Evolutionary conservation across 371 early-diverging fungal genomes (phyloP), one percentile per base, ranked within the genome.

Genomic region (Mucor circinelloides): DNA sequence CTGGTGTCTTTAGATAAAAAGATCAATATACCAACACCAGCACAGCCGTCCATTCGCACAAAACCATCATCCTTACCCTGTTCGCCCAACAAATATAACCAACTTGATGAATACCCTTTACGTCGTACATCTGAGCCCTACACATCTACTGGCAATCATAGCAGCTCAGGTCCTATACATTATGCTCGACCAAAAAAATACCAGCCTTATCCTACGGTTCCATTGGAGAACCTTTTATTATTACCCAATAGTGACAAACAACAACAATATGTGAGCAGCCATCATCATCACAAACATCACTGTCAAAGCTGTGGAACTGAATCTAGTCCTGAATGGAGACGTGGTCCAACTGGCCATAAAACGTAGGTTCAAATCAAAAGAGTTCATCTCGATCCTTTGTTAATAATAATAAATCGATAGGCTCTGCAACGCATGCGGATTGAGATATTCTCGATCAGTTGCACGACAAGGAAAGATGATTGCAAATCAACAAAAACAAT

Each of bases 311-410:
- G 83, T 74, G 77, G 77, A 19, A 80, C 83, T 50, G 66, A 65
- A 46, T 68, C 76, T 13, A 83, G 83, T 63, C 83, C 83, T 25
- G 83, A 83, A 75, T 83, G 83, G 83, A 65, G 83, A 34, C 65
- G 79, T 57, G 83, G 83, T 2, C 83, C 83, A 4, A 75, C 76
- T 23, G 83, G 83, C 1, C 83, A 83, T 64, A 83, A 83, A 67
- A 83, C 80, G 81, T 83, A 77, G 66, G 68, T 48, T 42, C 48
- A 40, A 38, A 50, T 54, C 40, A 17, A 52, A n/a, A 8, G 40
- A 0, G 17, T 30, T 15, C 59, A 9, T 15, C 30, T 27, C 9
- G 38, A 27, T 36, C 38, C 3, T 15, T 19, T 50, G 19, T 19
- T 46, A n/a, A 56, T n/a, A 13, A 40, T 40, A 40, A 40, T 57